Percentiles rank a stretch among this genome's conserved stretches.
Evolutionary conservation across 257 asterid species (phyloP).

Genomic region (Lantana camara): DNA sequence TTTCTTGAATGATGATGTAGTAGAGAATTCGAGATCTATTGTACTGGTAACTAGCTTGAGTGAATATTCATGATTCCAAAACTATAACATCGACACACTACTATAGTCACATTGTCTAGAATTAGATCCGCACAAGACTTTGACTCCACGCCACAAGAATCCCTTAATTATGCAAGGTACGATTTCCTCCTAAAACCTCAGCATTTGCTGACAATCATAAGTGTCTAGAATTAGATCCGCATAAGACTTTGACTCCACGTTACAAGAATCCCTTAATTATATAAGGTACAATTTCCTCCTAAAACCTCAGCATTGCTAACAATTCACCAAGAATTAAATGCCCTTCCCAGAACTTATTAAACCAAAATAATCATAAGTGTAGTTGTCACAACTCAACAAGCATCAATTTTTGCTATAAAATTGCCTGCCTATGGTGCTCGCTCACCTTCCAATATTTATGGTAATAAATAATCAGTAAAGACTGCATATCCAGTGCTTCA

Average conservation of each 20-base stretch:
- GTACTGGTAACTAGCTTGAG: no score
- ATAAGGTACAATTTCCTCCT: neutral
- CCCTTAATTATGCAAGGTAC: neutral
- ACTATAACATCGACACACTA: neutral
- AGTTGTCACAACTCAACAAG: slow-evolving; percentile 2
- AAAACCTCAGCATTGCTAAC: neutral
- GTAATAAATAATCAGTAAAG: neutral
- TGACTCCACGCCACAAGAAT: neutral
- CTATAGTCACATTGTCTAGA: neutral
- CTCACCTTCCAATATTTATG: neutral
- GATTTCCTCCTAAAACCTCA: neutral
- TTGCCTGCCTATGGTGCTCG: neutral
- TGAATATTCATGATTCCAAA: no score
- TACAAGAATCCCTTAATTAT: neutral
- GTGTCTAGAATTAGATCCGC: neutral
- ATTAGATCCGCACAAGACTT: neutral
- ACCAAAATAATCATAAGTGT: slow-evolving; percentile 6
- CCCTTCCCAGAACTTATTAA: neutral
- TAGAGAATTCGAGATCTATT: neutral
- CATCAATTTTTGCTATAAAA: slow-evolving; percentile 14
- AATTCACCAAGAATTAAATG: neutral
- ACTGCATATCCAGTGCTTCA: neutral
- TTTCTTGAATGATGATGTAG: neutral
- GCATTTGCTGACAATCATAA: neutral
- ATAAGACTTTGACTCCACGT: neutral